A percentile compares a stretch with the other conserved stretches of the same genome.
Conservation (phyloP, 139 green algal species). For the Chlorella ohadii region DNA sequence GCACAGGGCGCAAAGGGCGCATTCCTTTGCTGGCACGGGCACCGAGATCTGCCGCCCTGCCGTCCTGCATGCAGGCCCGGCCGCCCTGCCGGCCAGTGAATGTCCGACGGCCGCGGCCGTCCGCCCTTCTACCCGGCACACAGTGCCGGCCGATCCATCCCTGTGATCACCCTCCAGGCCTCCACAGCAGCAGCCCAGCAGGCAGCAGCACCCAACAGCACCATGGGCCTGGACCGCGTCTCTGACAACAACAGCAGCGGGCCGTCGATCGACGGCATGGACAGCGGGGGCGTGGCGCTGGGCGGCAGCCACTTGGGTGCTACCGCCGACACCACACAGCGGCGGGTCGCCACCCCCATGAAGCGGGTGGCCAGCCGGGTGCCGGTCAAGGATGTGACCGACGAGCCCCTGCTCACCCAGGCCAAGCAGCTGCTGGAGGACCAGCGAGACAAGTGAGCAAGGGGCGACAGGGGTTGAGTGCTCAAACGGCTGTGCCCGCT, state of each 20-base stretch:
- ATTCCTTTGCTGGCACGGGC: too few relatives aligned
- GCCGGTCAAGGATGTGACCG: conserved; percentile 12
- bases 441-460: background rate
- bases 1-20: too few relatives aligned
- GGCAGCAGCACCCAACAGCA: background rate
- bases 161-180: too few relatives aligned
- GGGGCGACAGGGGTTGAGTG: too few relatives aligned
- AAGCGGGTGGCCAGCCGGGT: conserved; percentile 24
- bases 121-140: too few relatives aligned
- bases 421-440: conserved; percentile 10
- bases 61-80: too few relatives aligned
- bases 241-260: background rate
- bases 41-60: too few relatives aligned
- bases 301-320: background rate
- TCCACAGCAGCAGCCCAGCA: too few relatives aligned
- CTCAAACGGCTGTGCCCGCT: too few relatives aligned
- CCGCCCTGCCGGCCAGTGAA: too few relatives aligned
- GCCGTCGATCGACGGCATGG: background rate
- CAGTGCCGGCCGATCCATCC: too few relatives aligned
- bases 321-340: background rate
- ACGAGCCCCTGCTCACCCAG: conserved; percentile 30
- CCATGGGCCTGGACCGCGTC: background rate
- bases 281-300: background rate
- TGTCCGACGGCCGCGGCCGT: too few relatives aligned
- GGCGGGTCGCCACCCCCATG: conserved; percentile 14